These are phyloP conservation scores for Tetrapisispora taiwanensis DNA, from an alignment of 805 yeast genomes.

Conservation along the genomic window DNA sequence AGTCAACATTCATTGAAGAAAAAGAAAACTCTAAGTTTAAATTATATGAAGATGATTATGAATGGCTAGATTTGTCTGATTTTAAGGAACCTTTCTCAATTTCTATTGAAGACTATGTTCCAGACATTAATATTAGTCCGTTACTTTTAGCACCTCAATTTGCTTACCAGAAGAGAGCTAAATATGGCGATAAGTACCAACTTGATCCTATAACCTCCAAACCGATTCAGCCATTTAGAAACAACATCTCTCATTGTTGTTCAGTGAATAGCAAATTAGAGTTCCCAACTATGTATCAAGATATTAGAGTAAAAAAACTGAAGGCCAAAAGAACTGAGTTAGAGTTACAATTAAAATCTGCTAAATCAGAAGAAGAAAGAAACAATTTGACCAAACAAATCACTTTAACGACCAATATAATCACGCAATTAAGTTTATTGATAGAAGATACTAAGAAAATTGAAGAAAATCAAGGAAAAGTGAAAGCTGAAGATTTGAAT, in stretches of 20 bases:
- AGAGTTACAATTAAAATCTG: conserved; percentile 5
- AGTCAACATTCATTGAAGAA: conserved; percentile 13
- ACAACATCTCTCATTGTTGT: conserved; percentile 55
- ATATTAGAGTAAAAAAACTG: conserved; percentile 26
- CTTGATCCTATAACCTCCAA: conserved; percentile 30
- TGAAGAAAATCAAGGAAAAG: conserved; percentile 28
- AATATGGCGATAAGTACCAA: conserved; percentile 35
- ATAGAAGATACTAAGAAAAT: conserved; percentile 14
- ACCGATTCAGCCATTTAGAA: conserved; percentile 38
- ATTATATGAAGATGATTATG: conserved; percentile 42
- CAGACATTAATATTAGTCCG: conserved; percentile 46
- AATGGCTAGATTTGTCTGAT: conserved; percentile 57
- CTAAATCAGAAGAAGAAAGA: conserved; percentile 11
- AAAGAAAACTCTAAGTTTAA: conserved; percentile 19
- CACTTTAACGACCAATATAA: conserved; percentile 10
- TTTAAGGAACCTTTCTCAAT: conserved; percentile 47
- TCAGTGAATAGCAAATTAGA: conserved; percentile 25
- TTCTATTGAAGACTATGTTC: conserved; percentile 28
- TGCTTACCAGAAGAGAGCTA: conserved; percentile 57
- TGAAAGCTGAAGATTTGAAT: conserved; percentile 17
- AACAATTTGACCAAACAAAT: neutral
- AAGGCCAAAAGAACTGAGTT: conserved; percentile 26
- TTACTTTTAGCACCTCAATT: conserved; percentile 60
- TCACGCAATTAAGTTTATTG: conserved; percentile 12
- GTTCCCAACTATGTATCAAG: conserved; percentile 15